Conservation (phyloP, 139 green algal genomes). For the Spirogloea muscicola region DNA sequence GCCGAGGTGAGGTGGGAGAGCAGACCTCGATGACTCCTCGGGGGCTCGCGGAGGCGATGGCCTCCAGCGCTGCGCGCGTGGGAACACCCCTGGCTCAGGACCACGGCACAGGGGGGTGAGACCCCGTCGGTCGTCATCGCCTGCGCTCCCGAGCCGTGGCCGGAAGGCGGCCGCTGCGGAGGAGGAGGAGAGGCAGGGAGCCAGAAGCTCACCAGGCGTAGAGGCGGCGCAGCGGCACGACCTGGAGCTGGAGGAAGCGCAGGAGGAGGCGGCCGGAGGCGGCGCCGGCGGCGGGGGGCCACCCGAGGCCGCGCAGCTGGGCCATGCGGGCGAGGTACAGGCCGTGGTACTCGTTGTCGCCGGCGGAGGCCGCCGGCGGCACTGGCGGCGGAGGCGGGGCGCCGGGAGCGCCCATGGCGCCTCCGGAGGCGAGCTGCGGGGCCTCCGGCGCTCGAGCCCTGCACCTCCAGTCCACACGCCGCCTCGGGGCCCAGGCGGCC, state of each 20-base stretch:
- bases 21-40: conserved; percentile 1
- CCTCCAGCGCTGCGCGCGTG: background rate
- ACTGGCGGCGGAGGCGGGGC: too few species aligned
- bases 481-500: background rate
- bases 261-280: background rate
- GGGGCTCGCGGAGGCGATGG: background rate
- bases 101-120: background rate
- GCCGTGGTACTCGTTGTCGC: background rate
- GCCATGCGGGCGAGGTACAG: background rate
- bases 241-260: background rate
- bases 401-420: too few species aligned
- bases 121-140: background rate
- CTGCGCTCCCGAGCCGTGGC: background rate
- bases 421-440: too few species aligned
- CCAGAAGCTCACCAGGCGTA: conserved; percentile 5
- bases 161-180: background rate
- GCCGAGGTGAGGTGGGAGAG: too few species aligned
- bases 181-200: background rate
- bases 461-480: too few species aligned
- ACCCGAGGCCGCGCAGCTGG: background rate
- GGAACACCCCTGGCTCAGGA: background rate
- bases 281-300: background rate
- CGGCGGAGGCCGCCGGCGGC: background rate
- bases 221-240: background rate
- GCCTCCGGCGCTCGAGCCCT: too few species aligned